A percentile compares a stretch with the other conserved stretches of the same genome.
Conservation (phyloP, 805 yeast species). For the Wickerhamiella parazyma region DNA sequence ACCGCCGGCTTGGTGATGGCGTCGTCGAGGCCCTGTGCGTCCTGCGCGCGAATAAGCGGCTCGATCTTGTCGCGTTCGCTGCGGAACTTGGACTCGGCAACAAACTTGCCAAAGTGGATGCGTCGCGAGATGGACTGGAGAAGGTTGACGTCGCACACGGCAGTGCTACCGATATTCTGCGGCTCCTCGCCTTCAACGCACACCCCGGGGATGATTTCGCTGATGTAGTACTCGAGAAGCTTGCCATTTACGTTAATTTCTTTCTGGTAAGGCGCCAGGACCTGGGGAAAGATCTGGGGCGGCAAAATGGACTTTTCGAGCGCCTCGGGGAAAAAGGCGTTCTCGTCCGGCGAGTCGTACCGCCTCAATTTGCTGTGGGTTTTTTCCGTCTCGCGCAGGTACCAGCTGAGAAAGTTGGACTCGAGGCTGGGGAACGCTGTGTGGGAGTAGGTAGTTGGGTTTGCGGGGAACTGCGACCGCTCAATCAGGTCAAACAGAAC, state of each 20-base stretch:
- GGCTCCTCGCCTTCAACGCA: slow-evolving; percentile 52
- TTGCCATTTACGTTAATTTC: slow-evolving; percentile 63
- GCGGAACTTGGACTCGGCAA: slow-evolving; percentile 86
- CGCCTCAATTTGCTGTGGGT: slow-evolving; percentile 72
- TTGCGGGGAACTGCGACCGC: slow-evolving; percentile 71
- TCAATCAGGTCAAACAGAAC: slow-evolving; percentile 87
- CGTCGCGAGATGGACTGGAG: slow-evolving; percentile 81
- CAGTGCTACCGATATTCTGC: slow-evolving; percentile 81
- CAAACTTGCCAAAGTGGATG: slow-evolving; percentile 94
- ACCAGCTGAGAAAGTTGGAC: slow-evolving; percentile 82
- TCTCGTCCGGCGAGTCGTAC: slow-evolving; percentile 88
- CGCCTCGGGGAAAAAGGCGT: slow-evolving; percentile 68
- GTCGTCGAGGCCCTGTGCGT: slow-evolving; percentile 56
- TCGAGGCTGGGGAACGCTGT: slow-evolving; percentile 51
- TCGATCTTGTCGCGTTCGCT: slow-evolving; percentile 51
- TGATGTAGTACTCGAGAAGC: slow-evolving; percentile 54
- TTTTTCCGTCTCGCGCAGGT: slow-evolving; percentile 59
- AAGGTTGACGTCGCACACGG: slow-evolving; percentile 71
- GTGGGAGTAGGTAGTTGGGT: slow-evolving; percentile 57
- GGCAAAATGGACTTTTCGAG: slow-evolving; percentile 49
- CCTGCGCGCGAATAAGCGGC: slow-evolving; percentile 48
- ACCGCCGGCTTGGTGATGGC: slow-evolving; percentile 81
- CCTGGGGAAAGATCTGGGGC: slow-evolving; percentile 58
- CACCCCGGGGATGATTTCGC: slow-evolving; percentile 61
- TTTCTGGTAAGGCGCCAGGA: slow-evolving; percentile 59